Evolutionary conservation across 768 basidiomycete species (phyloP).

Genomic region (Suillus hirtellus): DNA sequence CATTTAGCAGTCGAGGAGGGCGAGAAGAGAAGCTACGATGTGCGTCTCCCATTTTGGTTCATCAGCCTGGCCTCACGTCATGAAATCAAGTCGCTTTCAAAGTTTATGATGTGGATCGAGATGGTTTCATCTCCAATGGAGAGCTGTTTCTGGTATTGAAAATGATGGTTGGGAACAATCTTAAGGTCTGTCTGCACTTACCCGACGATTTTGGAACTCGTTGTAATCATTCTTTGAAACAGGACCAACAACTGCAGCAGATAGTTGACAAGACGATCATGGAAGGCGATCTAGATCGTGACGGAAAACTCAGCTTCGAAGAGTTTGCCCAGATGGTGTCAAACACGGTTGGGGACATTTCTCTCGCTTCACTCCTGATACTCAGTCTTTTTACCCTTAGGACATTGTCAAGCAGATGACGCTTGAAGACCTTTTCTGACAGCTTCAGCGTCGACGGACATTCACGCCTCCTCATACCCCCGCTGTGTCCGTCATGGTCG

Average conservation of each 20-base stretch:
- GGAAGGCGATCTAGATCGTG: conserved; percentile 98
- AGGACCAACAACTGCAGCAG: conserved; percentile 99
- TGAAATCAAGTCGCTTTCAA: conserved; percentile 88
- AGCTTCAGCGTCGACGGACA: not conserved
- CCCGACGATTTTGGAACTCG: not conserved
- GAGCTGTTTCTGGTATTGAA: conserved; percentile 98
- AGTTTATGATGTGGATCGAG: conserved; percentile 98
- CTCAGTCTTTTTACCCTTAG: conserved; percentile 40
- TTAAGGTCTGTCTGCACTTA: conserved; percentile 62
- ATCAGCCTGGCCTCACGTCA: conserved; percentile 7
- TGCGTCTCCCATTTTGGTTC: conserved; percentile 41
- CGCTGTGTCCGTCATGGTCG: not conserved
- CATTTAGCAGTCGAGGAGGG: conserved; percentile 95
- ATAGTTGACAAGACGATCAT: conserved; percentile 99
- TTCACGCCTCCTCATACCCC: not conserved
- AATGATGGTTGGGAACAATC: conserved; percentile 99
- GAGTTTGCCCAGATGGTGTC: conserved; percentile 97
- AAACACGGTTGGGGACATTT: conserved; percentile 68
- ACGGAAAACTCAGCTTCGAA: conserved; percentile 96
- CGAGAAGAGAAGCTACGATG: conserved; percentile 96
- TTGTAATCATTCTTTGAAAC: conserved; percentile 2
- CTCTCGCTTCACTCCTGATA: conserved; percentile 4
- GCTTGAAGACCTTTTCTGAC: conserved; percentile 73
- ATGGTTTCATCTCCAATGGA: conserved; percentile 97
- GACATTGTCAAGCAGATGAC: conserved; percentile 99